Evolutionary conservation across 352 stramenopile species (phyloP), one percentile per base, ranked within the genome.

Genomic region (Phytophthora constricta): DNA sequence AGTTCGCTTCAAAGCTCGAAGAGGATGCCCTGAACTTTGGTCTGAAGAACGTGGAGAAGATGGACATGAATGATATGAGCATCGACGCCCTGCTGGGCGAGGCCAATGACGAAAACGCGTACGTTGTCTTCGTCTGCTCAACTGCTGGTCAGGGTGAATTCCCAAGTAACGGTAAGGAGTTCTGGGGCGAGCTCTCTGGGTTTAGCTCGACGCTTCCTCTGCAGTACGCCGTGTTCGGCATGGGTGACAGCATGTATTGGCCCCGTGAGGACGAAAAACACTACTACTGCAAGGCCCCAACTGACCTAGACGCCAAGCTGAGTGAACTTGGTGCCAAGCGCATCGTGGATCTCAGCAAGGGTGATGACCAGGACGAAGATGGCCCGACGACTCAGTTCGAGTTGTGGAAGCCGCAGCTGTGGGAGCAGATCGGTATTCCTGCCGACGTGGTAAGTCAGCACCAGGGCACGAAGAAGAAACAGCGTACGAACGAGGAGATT

Each of bases 401-500:
- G 14, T 41, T 62, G 26, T 95, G 86, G 86, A 92, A 91, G 76
- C 82, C 84, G 10, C 56, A 75, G 58, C 77, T 95, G 46, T 95
- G 85, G 85, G 82, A 92, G 43, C 69, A 87, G 57, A 68, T 95
- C 19, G 86, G 85, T 22, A 80, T 95, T 26, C 84, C 84, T 5
- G 39, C 66, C 0, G 81, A 90, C 2, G 81, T 89, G 10, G 68
- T 92, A 22, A 68, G 70, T 45, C 59, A 74, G 22, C 64, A 80
- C 54, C 56, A 78, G 33, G 69, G 63, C 11, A 70, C 55, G 28
- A 89, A 88, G 73, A 87, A 87, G 77, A 89, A 87, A 65, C 71
- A 89, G 71, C 84, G 82, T 50, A 91, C 83, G 60, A 91, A 93
- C 64, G 87, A 96, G 50, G 86, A 94, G 50, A 96, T 95, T 68